Percentiles rank a stretch among this genome's conserved stretches.
Conservation (phyloP, 192 early-diverging fungal genomes). For the Chytriomyces confervae region DNA sequence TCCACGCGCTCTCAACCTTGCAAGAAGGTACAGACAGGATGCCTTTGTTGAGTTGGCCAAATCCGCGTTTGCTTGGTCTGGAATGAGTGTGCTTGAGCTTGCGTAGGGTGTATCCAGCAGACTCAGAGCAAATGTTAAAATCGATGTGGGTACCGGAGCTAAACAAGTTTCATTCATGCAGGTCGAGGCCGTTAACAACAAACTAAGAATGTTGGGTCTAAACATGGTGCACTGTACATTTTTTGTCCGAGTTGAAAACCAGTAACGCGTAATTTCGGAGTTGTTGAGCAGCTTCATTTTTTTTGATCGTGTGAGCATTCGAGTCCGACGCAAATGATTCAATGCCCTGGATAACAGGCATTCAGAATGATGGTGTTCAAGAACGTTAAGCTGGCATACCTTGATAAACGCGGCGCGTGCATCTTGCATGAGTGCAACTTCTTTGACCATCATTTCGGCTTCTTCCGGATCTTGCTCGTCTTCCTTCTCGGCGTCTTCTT, state of each 20-base stretch:
- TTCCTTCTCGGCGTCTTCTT: slow-evolving; percentile 9
- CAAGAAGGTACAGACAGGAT: slow-evolving; percentile 17
- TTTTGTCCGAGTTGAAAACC: background rate
- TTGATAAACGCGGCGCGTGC: slow-evolving; percentile 11
- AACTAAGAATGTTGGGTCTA: background rate
- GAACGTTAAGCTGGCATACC: background rate
- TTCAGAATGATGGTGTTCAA: background rate
- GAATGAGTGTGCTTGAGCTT: slow-evolving; percentile 7
- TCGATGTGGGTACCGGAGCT: slow-evolving; percentile 16
- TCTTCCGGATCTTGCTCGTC: background rate
- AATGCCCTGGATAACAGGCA: background rate
- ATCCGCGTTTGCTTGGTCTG: slow-evolving; percentile 15
- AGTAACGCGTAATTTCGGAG: background rate
- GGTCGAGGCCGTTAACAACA: background rate
- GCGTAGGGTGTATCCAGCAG: background rate
- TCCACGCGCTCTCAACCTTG: slow-evolving; percentile 12
- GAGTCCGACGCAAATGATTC: background rate
- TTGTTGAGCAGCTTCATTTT: background rate
- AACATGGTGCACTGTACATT: slow-evolving; percentile 7
- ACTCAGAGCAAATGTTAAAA: slow-evolving; percentile 22
- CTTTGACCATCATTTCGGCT: background rate
- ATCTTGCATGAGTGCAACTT: slow-evolving; percentile 8
- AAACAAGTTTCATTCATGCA: no score
- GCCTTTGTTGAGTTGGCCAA: slow-evolving; percentile 7
- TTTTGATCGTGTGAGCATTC: slow-evolving; percentile 5